Evolutionary conservation across 2,329 filamentous ascomycete species (phyloP).

Genomic region (Calonectria henricotiae): DNA sequence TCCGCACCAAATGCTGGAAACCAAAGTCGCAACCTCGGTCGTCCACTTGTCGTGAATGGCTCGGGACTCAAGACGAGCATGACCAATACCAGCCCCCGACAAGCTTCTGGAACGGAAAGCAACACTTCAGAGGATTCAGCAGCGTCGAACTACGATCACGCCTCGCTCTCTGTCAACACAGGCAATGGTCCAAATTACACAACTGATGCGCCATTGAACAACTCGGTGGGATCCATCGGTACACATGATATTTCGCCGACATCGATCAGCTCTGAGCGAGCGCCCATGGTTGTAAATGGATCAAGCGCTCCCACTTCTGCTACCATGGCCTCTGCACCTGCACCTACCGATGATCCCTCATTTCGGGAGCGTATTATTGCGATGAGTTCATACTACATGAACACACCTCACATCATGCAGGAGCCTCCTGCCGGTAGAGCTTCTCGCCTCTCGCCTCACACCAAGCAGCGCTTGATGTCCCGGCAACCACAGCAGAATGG

Average conservation of each 20-base stretch:
- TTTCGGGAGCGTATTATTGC: slow-evolving; percentile 62
- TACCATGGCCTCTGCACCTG: slow-evolving; percentile 39
- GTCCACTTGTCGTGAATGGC: slow-evolving; percentile 71
- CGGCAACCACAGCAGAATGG: slow-evolving; percentile 67
- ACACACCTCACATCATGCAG: slow-evolving; percentile 52
- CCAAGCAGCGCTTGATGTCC: slow-evolving; percentile 59
- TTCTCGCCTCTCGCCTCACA: slow-evolving; percentile 55
- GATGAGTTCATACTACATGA: slow-evolving; percentile 58
- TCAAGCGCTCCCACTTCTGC: slow-evolving; percentile 46
- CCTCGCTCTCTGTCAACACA: slow-evolving; percentile 52
- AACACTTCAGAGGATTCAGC: slow-evolving; percentile 47
- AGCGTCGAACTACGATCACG: slow-evolving; percentile 49
- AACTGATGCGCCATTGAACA: slow-evolving; percentile 38
- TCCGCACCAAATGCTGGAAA: slow-evolving; percentile 59
- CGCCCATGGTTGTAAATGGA: slow-evolving; percentile 60
- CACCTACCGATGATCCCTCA: slow-evolving; percentile 58
- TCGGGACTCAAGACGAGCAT: slow-evolving; percentile 60
- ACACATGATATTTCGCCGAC: slow-evolving; percentile 38
- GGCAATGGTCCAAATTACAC: slow-evolving; percentile 38
- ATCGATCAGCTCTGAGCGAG: slow-evolving; percentile 47
- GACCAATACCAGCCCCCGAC: slow-evolving; percentile 47
- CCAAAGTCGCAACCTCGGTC: slow-evolving; percentile 57
- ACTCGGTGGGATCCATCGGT: slow-evolving; percentile 18
- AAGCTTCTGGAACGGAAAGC: slow-evolving; percentile 40
- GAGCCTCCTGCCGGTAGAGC: slow-evolving; percentile 53